A percentile compares a stretch with the other conserved stretches of the same genome.
Evolutionary conservation across 1,139 yeast species (phyloP).

Genomic region (Suhomyces terraborum): DNA sequence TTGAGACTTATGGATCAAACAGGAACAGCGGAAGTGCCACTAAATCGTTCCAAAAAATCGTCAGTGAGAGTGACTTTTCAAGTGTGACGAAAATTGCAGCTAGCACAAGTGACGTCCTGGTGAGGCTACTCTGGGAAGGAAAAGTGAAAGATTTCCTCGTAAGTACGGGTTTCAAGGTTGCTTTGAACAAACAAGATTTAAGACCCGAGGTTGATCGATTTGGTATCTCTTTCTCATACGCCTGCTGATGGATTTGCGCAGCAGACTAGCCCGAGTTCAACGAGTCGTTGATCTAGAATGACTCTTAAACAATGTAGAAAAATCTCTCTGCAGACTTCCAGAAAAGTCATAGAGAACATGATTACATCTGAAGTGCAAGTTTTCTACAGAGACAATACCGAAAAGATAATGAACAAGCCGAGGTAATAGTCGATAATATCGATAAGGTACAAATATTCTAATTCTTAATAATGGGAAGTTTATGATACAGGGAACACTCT

Average conservation of each 20-base stretch:
- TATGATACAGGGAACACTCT: too few relatives aligned
- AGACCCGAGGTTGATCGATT: slow-evolving; percentile 41
- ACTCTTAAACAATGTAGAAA: too few relatives aligned
- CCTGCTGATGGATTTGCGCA: slow-evolving; percentile 19
- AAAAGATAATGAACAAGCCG: too few relatives aligned
- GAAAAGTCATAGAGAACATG: too few relatives aligned
- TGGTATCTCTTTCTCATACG: slow-evolving; percentile 46
- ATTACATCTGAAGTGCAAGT: too few relatives aligned
- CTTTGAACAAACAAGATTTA: slow-evolving; percentile 30
- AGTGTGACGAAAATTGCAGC: slow-evolving; percentile 79
- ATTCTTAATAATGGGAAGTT: too few relatives aligned
- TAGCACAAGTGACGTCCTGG: slow-evolving; percentile 60
- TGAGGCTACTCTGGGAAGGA: slow-evolving; percentile 86
- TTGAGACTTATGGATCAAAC: neutral
- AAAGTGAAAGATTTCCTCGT: slow-evolving; percentile 76
- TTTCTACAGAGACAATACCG: too few relatives aligned
- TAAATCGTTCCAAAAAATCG: slow-evolving; percentile 54
- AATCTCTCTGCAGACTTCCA: too few relatives aligned
- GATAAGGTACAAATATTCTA: too few relatives aligned
- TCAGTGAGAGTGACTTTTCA: slow-evolving; percentile 57
- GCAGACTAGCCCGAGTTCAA: too few relatives aligned
- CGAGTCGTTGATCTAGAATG: too few relatives aligned
- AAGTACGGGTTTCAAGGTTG: slow-evolving; percentile 68
- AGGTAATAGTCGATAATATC: too few relatives aligned
- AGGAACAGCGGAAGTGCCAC: slow-evolving; percentile 40